phyloP scores from a whole-genome alignment of 2,329 filamentous ascomycete genomes.

The Pseudogymnoascus sp. region DNA sequence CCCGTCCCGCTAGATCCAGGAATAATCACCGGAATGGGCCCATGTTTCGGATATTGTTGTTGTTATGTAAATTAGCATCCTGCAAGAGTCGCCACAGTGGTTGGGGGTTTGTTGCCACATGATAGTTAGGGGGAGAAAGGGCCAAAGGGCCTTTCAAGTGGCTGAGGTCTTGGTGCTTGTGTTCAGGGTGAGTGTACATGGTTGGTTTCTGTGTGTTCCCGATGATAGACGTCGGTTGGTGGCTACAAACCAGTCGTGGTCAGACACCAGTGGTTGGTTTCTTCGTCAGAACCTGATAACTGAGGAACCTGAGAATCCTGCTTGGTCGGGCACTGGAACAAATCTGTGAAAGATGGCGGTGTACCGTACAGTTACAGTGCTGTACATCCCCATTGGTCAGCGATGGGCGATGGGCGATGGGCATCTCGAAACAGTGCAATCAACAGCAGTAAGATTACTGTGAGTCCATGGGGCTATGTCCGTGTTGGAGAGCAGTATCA shows the following conservation, averaged over 20 bases:
- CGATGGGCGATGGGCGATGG: background rate
- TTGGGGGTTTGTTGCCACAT: background rate
- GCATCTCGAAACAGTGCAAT: background rate
- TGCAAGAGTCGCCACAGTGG: background rate
- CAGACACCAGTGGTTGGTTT: background rate
- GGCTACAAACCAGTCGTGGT: background rate
- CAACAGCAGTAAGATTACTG: background rate
- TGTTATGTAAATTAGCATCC: background rate
- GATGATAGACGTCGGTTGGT: background rate
- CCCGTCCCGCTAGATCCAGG: background rate
- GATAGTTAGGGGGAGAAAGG: background rate
- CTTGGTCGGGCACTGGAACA: background rate
- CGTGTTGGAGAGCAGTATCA: background rate
- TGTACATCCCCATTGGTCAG: background rate
- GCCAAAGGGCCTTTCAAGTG: background rate
- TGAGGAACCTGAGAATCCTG: background rate
- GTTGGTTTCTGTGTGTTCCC: background rate
- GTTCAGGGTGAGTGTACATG: background rate
- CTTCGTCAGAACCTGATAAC: background rate
- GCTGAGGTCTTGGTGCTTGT: background rate
- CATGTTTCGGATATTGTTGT: slow-evolving; percentile 2
- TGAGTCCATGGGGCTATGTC: background rate
- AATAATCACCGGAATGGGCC: slow-evolving; percentile 6
- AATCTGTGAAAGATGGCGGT: background rate
- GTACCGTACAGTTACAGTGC: background rate